Percentiles rank a stretch among this genome's conserved stretches.
These are phyloP conservation scores for Claviceps humidiphila DNA, from an alignment of 2,329 filamentous ascomycete genomes.

Conservation along the genomic window DNA sequence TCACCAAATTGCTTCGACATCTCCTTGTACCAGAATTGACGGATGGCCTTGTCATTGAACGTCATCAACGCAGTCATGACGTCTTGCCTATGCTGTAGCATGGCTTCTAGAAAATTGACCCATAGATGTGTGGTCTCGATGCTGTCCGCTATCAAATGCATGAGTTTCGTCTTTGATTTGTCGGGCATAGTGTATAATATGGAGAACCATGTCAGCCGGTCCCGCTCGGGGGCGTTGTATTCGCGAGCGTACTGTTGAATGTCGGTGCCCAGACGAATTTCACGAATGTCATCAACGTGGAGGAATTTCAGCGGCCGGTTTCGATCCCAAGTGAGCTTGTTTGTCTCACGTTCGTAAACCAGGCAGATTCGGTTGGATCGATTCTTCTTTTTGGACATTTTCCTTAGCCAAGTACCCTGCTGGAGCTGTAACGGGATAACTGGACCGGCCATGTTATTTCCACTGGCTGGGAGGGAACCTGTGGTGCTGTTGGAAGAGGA, in stretches of 20 bases:
- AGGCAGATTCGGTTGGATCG: constrained; percentile 56
- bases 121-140: constrained; percentile 61
- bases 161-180: constrained; percentile 68
- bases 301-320: constrained; percentile 68
- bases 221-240: constrained; percentile 53
- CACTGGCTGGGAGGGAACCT: constrained; percentile 31
- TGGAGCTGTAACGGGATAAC: constrained; percentile 66
- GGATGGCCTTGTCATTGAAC: constrained; percentile 70
- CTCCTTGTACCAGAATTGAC: constrained; percentile 74
- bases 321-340: constrained; percentile 80
- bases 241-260: constrained; percentile 84
- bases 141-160: constrained; percentile 76
- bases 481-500: constrained; percentile 35
- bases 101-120: constrained; percentile 71
- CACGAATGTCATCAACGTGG: constrained; percentile 89
- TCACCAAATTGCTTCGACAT: constrained; percentile 57
- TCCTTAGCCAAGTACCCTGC: constrained; percentile 64
- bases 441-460: constrained; percentile 44
- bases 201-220: constrained; percentile 70
- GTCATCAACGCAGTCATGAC: constrained; percentile 82
- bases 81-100: constrained; percentile 75
- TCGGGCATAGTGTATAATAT: constrained; percentile 75
- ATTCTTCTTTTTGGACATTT: constrained; percentile 78
- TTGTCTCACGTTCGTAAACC: constrained; percentile 67
- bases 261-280: constrained; percentile 72